Base-by-base conservation (phyloP, 805 yeast genomes). In the Metschnikowia noctiluminum region DNA sequence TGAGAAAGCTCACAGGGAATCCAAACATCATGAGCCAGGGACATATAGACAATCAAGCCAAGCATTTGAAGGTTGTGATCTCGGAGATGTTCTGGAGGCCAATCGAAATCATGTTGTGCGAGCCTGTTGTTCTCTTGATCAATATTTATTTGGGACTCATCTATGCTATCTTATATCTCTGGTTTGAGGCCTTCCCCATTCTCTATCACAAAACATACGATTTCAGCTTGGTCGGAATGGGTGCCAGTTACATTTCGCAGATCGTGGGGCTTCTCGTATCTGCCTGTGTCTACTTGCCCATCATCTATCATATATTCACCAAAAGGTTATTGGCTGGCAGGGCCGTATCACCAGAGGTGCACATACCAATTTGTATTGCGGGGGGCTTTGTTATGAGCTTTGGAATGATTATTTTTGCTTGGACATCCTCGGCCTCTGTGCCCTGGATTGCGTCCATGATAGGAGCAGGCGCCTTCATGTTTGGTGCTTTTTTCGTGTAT, bases 101-200 rank as follows among this genome's bases (percentile, higher is more conserved):
- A 3, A 49, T 77, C 46, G 73, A 73, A 46, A 68, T 82, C 47
- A 70, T 76, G n/a, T 30, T 74, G 26, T 53, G 61, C 43, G 87
- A 82, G 60, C 87, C 87, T 0, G 79, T 78, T 26, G 76, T 82
- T 13, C 49, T 81, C 15, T 67, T 80, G 31, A 73, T 81, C 50
- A 74, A 81, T 56, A 15, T 75, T 27, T 81, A 80, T 60, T 66
- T 78, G 53, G 79, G 82, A 0, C 56, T 81, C 43, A 67, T 74
- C 7, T 82, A 82, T 60, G 78, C 84, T 28, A 62, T 76, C 31
- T 55, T 79, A 52, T 83, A 80, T 60, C 61, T 80, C 26, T 82
- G 79, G 70, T 79, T 82, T 55, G 87, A 83, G 62, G 81, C 80
- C 6, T 80, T 79, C 64, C 87, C 88, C 10, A 67, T 81, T 35